Base-by-base conservation (phyloP, 2,329 filamentous ascomycete genomes). In the Didymella sp. region DNA sequence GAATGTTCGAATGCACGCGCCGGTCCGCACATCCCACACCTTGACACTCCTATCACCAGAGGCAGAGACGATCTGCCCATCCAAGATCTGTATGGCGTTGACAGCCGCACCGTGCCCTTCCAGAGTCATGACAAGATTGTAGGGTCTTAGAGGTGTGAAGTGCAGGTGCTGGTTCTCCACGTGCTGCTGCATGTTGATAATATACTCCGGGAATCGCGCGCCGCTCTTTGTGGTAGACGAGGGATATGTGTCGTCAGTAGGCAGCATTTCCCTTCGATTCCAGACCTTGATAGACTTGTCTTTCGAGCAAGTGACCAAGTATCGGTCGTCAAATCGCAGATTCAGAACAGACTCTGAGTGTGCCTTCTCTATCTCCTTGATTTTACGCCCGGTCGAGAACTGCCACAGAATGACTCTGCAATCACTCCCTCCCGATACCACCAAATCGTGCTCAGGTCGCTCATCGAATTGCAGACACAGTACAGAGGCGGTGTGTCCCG, bases 221-320 rank as follows among this genome's bases (percentile, higher is more conserved):
- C 74, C 75, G 9, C 76, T 73, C 38, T 78, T 76, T 62, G 66
- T 74, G 59, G 69, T 83, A 50, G 61, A 75, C 55, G 65, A 69
- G 17, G 75, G 76, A 56, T 78, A 78, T 3, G 74, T 70, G 5
- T 75, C 69, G 41, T 77, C 75, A 9, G 76, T 77, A 2, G 75
- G 71, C 47, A 71, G 59, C 42, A 81, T 70, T 50, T 76, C 70
- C 17, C 81, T 83, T 5, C 95, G 87, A 73, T 94, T 98, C 85
- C 96, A 99, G 17, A 99, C 88, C 76, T 97, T 97, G 81, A 99
- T 96, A 0, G 89, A 89, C 76, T 93, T 96, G 76, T 99, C 95
- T 75, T 99, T 99, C 45, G 94, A 98, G 70, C 95, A 98, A 0
- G 95, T 99, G 12, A 98, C 92, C 4, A 99, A 82, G 61, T 96